Base-by-base conservation (phyloP, 345 rosid species). In the Punica granatum region DNA sequence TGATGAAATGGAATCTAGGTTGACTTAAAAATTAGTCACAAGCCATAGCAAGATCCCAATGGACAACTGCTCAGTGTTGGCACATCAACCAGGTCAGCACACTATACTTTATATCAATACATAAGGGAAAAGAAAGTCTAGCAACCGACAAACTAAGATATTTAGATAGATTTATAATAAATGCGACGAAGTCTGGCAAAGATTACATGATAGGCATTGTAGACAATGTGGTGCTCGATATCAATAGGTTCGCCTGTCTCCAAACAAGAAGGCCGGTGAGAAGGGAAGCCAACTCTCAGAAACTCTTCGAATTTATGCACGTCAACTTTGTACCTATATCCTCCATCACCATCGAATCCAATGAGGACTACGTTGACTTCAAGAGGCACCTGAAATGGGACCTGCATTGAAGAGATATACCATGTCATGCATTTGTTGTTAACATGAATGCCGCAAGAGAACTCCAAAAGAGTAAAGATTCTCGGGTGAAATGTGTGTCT, bases 371-470 rank as follows among this genome's bases (percentile, higher is more conserved):
- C 82, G 71, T 95, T 95, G 58, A 95, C 97, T 75, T 95, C 98
- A 32, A 95, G 68, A 2, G 99, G 98, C 75, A 92, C 98, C 86
- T 88, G 94, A 80, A 95, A 92, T 0, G 99, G 98, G 73, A 95
- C 98, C 99, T 95, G 81, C 77, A 73, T 49, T 21, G 4, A 30
- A 48, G 8, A 15, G 34, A 23, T 66, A 66, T 6, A 35, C 41
- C 30, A 32, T 18, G 44, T 65, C 64, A 69, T n/a, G 66, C n/a
- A 63, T 63, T 16, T 9, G 31, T 25, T 41, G 23, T 63, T 21
- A 18, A 51, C 30, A 51, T 3, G 23, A 0, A 23, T 6, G 12
- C 58, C n/a, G n/a, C n/a, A n/a, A n/a, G n/a, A n/a, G n/a, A n/a
- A n/a, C n/a, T n/a, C n/a, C n/a, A n/a, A n/a, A n/a, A n/a, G n/a